These are phyloP conservation scores for Beauveria sp. DNA, from an alignment of 2,329 filamentous ascomycete genomes.

Conservation along the genomic window DNA sequence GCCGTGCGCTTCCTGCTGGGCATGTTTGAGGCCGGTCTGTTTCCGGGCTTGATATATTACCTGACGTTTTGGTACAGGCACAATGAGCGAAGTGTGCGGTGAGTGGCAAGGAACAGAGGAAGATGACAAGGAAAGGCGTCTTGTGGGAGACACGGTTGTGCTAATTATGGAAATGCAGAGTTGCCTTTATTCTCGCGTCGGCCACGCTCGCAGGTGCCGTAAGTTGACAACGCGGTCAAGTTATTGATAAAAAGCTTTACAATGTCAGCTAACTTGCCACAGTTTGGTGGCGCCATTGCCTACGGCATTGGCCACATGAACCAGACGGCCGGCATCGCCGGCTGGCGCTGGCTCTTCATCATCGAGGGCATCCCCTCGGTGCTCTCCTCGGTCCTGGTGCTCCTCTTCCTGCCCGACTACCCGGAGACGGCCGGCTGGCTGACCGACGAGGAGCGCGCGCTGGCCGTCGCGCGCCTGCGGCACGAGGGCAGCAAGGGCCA, in stretches of 20 bases:
- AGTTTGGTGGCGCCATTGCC: slow-evolving; percentile 63
- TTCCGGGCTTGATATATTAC: slow-evolving; percentile 60
- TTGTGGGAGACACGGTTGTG: not conserved
- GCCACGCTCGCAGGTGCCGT: slow-evolving; percentile 62
- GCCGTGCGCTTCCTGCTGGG: slow-evolving; percentile 62
- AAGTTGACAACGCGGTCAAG: slow-evolving; percentile 12
- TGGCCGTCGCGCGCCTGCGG: slow-evolving; percentile 39
- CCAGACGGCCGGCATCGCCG: slow-evolving; percentile 49
- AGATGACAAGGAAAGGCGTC: too few relatives aligned
- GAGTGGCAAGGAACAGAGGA: not conserved
- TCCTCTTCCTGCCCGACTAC: slow-evolving; percentile 62
- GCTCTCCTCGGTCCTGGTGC: slow-evolving; percentile 52
- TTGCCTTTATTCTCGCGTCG: slow-evolving; percentile 62
- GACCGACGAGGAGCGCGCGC: slow-evolving; percentile 48
- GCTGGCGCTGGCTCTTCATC: slow-evolving; percentile 62
- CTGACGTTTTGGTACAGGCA: slow-evolving; percentile 69
- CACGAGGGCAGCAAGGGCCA: slow-evolving; percentile 46
- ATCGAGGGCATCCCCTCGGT: slow-evolving; percentile 60
- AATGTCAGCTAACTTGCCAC: not conserved
- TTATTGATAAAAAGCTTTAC: too few relatives aligned
- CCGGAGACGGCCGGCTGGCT: slow-evolving; percentile 60
- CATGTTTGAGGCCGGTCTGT: slow-evolving; percentile 62
- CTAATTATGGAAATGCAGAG: slow-evolving; percentile 28
- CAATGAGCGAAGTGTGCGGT: slow-evolving; percentile 58
- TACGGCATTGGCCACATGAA: slow-evolving; percentile 69